phyloP scores from a whole-genome alignment of 2,329 filamentous ascomycete genomes.

The Orbilia quercus region DNA sequence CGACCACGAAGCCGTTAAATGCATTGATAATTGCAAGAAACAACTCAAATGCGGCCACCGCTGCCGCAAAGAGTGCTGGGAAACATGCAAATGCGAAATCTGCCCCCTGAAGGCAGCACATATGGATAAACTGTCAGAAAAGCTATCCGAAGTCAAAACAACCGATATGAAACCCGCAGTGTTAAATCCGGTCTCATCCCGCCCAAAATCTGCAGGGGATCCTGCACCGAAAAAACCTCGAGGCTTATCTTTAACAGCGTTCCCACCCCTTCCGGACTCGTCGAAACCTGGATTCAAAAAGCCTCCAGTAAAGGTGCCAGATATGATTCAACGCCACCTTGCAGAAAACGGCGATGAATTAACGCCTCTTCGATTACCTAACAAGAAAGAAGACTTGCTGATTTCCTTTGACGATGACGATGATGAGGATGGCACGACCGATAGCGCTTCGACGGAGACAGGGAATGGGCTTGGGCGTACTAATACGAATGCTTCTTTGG shows the following conservation, averaged over 20 bases:
- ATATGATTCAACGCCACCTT: neutral
- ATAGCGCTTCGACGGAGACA: slow-evolving; percentile 2
- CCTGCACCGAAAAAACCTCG: too few species aligned
- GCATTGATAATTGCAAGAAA: slow-evolving; percentile 12
- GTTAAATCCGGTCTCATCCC: slow-evolving; percentile 23
- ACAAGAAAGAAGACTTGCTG: slow-evolving; percentile 5
- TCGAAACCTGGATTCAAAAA: neutral
- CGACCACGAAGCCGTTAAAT: slow-evolving; percentile 3
- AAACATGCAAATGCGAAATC: slow-evolving; percentile 22
- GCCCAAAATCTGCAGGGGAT: neutral
- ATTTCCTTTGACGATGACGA: slow-evolving; percentile 32
- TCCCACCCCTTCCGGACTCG: neutral
- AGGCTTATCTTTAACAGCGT: neutral
- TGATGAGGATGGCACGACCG: too few species aligned
- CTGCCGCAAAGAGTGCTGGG: slow-evolving; percentile 52
- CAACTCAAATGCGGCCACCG: slow-evolving; percentile 58
- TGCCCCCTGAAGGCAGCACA: slow-evolving; percentile 4
- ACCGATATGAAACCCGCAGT: slow-evolving; percentile 51
- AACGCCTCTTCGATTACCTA: too few species aligned
- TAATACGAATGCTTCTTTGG: slow-evolving; percentile 23
- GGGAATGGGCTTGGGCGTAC: slow-evolving; percentile 10
- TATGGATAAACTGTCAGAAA: slow-evolving; percentile 27
- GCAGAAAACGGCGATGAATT: neutral
- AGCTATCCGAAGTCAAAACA: slow-evolving; percentile 26
- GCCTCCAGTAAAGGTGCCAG: slow-evolving; percentile 1